Base-by-base conservation (phyloP, 1,284 basidiomycete species). In the Afroboletus lepidellus region DNA sequence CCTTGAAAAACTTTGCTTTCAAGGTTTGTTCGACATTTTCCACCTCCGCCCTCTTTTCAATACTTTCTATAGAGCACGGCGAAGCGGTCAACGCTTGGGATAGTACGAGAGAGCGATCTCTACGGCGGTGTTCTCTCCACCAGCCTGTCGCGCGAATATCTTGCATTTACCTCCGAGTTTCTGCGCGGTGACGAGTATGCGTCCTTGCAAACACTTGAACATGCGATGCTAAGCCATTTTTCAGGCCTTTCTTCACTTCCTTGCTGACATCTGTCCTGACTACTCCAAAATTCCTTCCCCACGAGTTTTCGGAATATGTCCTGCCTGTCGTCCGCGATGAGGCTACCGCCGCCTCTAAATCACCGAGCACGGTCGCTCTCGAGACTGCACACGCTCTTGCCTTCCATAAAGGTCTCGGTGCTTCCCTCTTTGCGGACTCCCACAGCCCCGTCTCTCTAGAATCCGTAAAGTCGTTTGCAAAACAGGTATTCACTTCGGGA, bases 161-260 rank as follows among this genome's bases (percentile, higher is more conserved):
- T 99, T 43, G 85, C 92, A 58, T 75, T 95, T 63, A 96, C 91
- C 43, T 94, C 96, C 57, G 94, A 98, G 70, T 99, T 98, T 76
- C 76, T 98, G 62, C 85, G 88, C 57, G 95, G 93, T 48, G 94
- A 99, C 71, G 96, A 98, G 95, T 98, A 73, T 77, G 92, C 90
- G 18, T 37, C 41, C 27, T 45, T 55, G 8, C 23, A 3, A 3
- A 39, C 46, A 3, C 13, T 21, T 18, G 25, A 13, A 29, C 18
- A 38, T 18, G 39, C 38, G 21, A 25, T 48, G 12, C 16, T 30
- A 36, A 57, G 24, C 23, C 25, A 8, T 5, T 21, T 23, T 48
- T 13, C 69, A 95, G 94, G 72, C 72, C 79, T 46, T 90, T 87
- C 77, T 97, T 97, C 75, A 85, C 94, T 43, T 87, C 92, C 63